These are phyloP conservation scores for Eucommia ulmoides DNA, from an alignment of 257 asterid genomes.

Conservation along the genomic window DNA sequence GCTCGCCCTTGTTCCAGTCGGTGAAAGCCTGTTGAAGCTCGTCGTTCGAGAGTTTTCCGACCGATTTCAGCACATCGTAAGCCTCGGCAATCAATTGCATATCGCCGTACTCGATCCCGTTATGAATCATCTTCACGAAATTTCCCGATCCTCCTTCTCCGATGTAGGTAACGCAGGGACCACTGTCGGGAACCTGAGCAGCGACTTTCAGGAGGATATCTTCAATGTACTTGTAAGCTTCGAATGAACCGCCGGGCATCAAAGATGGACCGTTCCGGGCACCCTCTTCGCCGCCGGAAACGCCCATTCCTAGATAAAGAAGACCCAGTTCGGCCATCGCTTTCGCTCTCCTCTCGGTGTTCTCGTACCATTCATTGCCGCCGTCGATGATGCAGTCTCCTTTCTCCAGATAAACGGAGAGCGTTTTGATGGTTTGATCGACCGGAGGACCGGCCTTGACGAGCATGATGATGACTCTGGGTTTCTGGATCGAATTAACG, in stretches of 20 bases:
- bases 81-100: constrained; percentile 97
- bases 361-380: constrained; percentile 98
- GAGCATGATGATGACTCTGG: constrained; percentile 85
- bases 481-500: constrained; percentile 82
- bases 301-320: constrained; percentile 95
- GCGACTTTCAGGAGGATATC: constrained; percentile 84
- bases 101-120: constrained; percentile 94
- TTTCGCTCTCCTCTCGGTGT: constrained; percentile 91
- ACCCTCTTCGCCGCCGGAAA: constrained; percentile 98
- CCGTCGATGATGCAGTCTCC: constrained; percentile 42
- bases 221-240: constrained; percentile 73
- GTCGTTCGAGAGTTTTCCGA: constrained; percentile 75
- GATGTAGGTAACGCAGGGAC: constrained; percentile 90
- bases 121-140: constrained; percentile 92
- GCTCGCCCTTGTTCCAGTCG: constrained; percentile 94
- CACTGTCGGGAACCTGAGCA: constrained; percentile 91
- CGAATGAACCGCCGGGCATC: constrained; percentile 94
- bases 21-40: constrained; percentile 61
- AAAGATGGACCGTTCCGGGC: constrained; percentile 89
- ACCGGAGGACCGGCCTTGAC: constrained; percentile 30
- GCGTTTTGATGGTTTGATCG: neutral
- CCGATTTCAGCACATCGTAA: constrained; percentile 81
- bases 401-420: neutral
- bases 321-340: constrained; percentile 63
- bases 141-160: constrained; percentile 92